phyloP scores from a whole-genome alignment of 768 basidiomycete genomes.

The Crucibulum laeve region DNA sequence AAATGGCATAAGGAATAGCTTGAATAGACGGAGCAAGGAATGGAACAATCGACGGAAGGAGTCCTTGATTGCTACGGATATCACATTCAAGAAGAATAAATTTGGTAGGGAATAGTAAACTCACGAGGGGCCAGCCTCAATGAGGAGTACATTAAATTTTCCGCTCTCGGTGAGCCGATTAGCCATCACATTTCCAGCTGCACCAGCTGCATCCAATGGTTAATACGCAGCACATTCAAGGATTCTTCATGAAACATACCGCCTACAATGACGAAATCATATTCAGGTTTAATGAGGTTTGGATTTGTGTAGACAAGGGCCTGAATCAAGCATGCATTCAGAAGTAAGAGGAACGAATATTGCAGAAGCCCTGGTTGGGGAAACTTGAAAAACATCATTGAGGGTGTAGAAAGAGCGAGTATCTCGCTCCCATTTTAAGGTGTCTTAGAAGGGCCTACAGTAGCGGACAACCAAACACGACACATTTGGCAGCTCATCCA shows the following conservation, averaged over 20 bases:
- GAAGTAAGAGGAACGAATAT: too few species aligned
- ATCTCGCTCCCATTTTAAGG: too few species aligned
- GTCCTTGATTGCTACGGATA: not conserved
- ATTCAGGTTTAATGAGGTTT: not conserved
- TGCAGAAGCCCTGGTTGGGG: too few species aligned
- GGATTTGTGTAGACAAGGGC: constrained; percentile 1
- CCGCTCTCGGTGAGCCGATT: not conserved
- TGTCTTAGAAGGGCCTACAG: too few species aligned
- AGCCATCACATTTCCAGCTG: not conserved
- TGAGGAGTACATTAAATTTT: not conserved
- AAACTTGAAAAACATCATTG: too few species aligned
- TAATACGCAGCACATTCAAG: not conserved
- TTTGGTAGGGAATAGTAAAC: not conserved
- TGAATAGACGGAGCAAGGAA: not conserved
- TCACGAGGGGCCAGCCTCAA: not conserved
- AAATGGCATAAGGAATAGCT: not conserved
- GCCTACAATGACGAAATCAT: constrained; percentile 1
- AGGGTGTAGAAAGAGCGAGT: too few species aligned
- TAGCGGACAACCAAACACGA: too few species aligned
- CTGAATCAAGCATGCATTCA: too few species aligned
- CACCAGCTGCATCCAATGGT: not conserved
- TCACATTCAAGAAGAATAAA: not conserved
- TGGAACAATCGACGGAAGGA: not conserved
- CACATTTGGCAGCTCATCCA: too few species aligned
- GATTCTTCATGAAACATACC: not conserved